Percentiles rank a stretch among this genome's conserved stretches.
These are phyloP conservation scores for Cladosporium cucumerinum DNA, from an alignment of 2,329 filamentous ascomycete species.

Conservation along the genomic window DNA sequence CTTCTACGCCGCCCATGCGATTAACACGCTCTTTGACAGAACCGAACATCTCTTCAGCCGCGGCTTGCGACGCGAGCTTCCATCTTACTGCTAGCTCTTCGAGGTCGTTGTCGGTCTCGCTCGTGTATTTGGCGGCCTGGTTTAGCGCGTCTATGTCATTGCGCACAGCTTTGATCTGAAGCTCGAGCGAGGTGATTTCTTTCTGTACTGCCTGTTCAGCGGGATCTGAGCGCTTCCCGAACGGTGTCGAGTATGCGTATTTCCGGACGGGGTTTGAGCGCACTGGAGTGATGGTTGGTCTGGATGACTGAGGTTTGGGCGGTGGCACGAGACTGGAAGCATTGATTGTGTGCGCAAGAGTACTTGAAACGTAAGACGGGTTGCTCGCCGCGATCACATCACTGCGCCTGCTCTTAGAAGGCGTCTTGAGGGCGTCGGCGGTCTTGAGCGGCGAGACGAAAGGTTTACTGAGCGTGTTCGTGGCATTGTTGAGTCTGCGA, in stretches of 20 bases:
- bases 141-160: slow-evolving; percentile 50
- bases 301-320: neutral
- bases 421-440: slow-evolving; percentile 18
- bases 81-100: slow-evolving; percentile 57
- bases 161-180: slow-evolving; percentile 39
- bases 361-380: slow-evolving; percentile 29
- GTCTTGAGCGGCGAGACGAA: slow-evolving; percentile 64
- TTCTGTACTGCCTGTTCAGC: slow-evolving; percentile 27
- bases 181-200: slow-evolving; percentile 26
- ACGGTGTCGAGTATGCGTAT: slow-evolving; percentile 31
- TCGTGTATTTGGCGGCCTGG: slow-evolving; percentile 54
- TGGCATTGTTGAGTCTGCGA: slow-evolving; percentile 58
- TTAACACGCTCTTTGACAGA: slow-evolving; percentile 58
- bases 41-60: slow-evolving; percentile 66
- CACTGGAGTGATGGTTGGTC: slow-evolving; percentile 13
- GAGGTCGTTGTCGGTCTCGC: slow-evolving; percentile 53
- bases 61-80: slow-evolving; percentile 57
- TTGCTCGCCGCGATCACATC: slow-evolving; percentile 14
- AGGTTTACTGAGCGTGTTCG: slow-evolving; percentile 62
- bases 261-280: slow-evolving; percentile 35
- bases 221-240: slow-evolving; percentile 23
- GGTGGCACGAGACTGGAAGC: neutral
- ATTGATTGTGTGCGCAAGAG: slow-evolving; percentile 29
- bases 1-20: slow-evolving; percentile 60
- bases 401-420: slow-evolving; percentile 20